Conservation (phyloP, 257 asterid genomes). For the Nemophila menziesii region DNA sequence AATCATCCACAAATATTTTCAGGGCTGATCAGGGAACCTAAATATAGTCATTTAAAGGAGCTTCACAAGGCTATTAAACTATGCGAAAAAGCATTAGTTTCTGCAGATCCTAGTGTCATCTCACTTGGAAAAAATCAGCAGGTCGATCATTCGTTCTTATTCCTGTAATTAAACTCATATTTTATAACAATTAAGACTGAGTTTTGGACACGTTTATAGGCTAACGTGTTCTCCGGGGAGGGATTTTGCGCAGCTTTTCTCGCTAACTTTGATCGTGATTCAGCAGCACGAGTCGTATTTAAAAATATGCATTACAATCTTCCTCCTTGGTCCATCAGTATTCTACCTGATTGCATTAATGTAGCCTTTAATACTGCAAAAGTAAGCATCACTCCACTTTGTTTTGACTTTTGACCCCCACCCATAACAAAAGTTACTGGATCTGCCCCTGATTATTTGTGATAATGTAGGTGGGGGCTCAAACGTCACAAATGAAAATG, state of each 20-base stretch:
- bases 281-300: constrained; percentile 36
- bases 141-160: constrained; percentile 18
- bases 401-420: neutral
- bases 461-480: constrained; percentile 31
- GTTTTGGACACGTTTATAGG: constrained; percentile 21
- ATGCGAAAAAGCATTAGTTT: constrained; percentile 41
- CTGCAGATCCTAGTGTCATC: constrained; percentile 33
- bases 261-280: constrained; percentile 33
- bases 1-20: constrained; percentile 3
- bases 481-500: constrained; percentile 34
- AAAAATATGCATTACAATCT: constrained; percentile 34
- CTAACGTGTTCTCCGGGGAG: constrained; percentile 30
- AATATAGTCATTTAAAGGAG: constrained; percentile 54
- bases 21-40: constrained; percentile 58
- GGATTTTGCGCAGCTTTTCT: constrained; percentile 60
- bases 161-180: neutral
- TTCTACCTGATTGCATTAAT: constrained; percentile 58
- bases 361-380: constrained; percentile 53
- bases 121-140: constrained; percentile 39
- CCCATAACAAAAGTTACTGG: neutral
- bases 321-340: constrained; percentile 74
- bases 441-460: neutral
- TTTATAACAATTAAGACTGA: constrained; percentile 1
- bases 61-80: constrained; percentile 56
- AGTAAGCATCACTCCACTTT: constrained; percentile 14